Conservation (phyloP, 2,329 filamentous ascomycete species). For the Botrytis byssoidea region DNA sequence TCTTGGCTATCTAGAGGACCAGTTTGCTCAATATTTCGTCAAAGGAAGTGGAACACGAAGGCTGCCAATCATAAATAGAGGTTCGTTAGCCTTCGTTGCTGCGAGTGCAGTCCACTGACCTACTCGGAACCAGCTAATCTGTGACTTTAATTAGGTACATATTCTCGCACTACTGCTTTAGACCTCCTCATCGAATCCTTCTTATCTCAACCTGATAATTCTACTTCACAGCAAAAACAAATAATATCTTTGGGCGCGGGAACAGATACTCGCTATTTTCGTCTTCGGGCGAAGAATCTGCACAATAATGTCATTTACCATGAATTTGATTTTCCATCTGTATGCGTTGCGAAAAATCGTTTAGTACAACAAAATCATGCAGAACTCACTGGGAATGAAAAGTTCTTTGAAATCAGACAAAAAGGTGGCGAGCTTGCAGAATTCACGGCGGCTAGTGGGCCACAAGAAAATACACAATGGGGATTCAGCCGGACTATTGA, state of each 20-base stretch:
- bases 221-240: constrained; percentile 53
- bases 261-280: constrained; percentile 86
- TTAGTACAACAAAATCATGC: constrained; percentile 24
- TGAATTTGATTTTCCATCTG: constrained; percentile 83
- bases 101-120: constrained; percentile 17
- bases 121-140: constrained; percentile 6
- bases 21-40: constrained; percentile 71
- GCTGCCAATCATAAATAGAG: constrained; percentile 91
- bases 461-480: constrained; percentile 34
- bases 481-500: constrained; percentile 27
- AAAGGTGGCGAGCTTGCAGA: constrained; percentile 33
- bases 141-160: constrained; percentile 64
- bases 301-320: constrained; percentile 66
- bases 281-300: constrained; percentile 49
- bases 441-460: constrained; percentile 30
- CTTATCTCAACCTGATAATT: constrained; percentile 44
- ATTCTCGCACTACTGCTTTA: constrained; percentile 80
- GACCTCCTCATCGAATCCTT: constrained; percentile 75
- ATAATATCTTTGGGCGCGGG: constrained; percentile 92
- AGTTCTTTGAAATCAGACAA: neutral
- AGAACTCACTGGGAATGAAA: constrained; percentile 6
- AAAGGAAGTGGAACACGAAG: constrained; percentile 57
- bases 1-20: constrained; percentile 79
- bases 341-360: constrained; percentile 56
- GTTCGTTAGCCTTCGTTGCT: constrained; percentile 46